Conservation (phyloP, 108 stramenopile genomes). For the Fistulifera solaris region DNA sequence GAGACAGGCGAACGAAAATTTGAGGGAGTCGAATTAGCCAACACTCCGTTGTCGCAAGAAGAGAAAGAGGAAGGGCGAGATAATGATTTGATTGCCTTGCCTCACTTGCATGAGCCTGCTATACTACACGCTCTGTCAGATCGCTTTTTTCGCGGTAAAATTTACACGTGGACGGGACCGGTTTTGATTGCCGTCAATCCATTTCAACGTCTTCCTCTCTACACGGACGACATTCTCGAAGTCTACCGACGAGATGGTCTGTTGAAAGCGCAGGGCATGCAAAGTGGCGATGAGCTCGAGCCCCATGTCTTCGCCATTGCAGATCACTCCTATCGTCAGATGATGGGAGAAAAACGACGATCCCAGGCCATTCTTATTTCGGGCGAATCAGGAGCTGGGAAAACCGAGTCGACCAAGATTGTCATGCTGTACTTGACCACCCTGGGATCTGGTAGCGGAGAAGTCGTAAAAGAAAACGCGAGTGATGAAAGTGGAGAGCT, state of each 20-base stretch:
- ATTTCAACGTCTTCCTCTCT: constrained; percentile 88
- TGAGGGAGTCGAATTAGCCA: constrained; percentile 81
- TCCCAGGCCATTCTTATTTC: constrained; percentile 90
- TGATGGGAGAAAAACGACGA: constrained; percentile 73
- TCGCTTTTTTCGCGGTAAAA: constrained; percentile 83
- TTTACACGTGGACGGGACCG: constrained; percentile 99
- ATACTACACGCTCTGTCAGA: constrained; percentile 88
- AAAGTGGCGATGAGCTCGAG: constrained; percentile 43
- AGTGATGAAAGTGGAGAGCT: constrained; percentile 38
- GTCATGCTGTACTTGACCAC: constrained; percentile 92
- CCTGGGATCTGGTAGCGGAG: constrained; percentile 47
- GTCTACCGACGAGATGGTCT: constrained; percentile 77
- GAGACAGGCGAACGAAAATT: constrained; percentile 54
- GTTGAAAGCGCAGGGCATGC: constrained; percentile 69
- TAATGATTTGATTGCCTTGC: constrained; percentile 91
- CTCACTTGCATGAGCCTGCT: constrained; percentile 97
- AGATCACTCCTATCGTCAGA: constrained; percentile 83
- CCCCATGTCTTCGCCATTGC: constrained; percentile 92
- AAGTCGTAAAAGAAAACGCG: constrained; percentile 10
- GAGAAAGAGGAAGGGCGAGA: constrained; percentile 74
- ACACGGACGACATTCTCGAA: constrained; percentile 79
- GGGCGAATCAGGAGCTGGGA: constrained; percentile 92
- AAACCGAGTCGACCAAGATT: constrained; percentile 94
- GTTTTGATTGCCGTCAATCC: constrained; percentile 99
- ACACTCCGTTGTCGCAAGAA: constrained; percentile 48